Base-by-base conservation (phyloP, 176 grass and related monocot species). In the Paspalum notatum region DNA sequence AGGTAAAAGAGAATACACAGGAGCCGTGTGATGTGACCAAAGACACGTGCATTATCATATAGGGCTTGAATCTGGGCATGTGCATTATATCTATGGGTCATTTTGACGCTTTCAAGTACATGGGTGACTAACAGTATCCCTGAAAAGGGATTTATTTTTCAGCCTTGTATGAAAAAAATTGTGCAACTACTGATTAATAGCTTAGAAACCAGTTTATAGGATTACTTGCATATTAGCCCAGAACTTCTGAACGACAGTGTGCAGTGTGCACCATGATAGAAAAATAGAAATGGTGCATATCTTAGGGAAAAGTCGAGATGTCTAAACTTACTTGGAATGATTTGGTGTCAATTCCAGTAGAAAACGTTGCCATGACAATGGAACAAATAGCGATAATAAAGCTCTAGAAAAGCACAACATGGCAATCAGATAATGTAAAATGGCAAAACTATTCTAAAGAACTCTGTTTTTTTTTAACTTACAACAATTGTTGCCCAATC, bases 321-420 rank as follows among this genome's bases (percentile, higher is more conserved):
- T 68, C 17, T 6, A 12, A 73, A 70, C 78, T 80, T 80, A 98
- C 92, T 84, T 95, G 70, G 82, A 95, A 93, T 9, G 92, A 91
- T 85, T 84, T 85, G 18, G 84, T 89, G 70, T 93, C 86, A n/a
- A 89, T 86, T 76, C 95, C 95, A 66, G 92, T 98, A 65, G 95
- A 98, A 91, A 98, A 93, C 32, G 95, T 98, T 71, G 95, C 86
- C 81, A 91, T 87, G 68, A 95, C 92, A 77, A 98, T 95, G 14
- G 92, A 83, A 52, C 81, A 91, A 72, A 98, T 83, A 49, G 92
- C 95, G 62, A 98, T 83, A 64, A 98, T 85, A 69, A 98, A 98
- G 76, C 92, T 92, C 92, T 98, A 76, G 17, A 83, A 80, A 86
- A 58, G n/a, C 9, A 82, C 49, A 69, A 47, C 3, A 5, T n/a